phyloP scores from a whole-genome alignment of 805 yeast genomes.

The Wickerhamomyces silvicola region DNA sequence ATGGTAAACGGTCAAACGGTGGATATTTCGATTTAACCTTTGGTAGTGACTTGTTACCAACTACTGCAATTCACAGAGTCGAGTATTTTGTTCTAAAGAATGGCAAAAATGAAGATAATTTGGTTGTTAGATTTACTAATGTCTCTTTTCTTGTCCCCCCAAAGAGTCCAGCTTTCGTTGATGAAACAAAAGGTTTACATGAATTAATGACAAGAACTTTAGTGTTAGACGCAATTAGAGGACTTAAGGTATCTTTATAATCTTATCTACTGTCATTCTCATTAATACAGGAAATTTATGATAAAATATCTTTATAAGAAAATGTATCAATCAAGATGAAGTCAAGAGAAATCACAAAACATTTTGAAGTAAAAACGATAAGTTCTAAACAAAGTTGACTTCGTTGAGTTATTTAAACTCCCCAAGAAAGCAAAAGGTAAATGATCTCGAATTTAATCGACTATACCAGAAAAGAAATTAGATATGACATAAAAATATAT shows the following conservation, averaged over 20 bases:
- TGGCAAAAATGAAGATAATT: slow-evolving; percentile 5
- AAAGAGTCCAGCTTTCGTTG: slow-evolving; percentile 7
- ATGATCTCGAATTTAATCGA: too few relatives aligned
- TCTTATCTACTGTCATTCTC: too few relatives aligned
- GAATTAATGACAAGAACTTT: slow-evolving; percentile 23
- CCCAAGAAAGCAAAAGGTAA: too few relatives aligned
- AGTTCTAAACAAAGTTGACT: too few relatives aligned
- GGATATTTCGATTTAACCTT: slow-evolving; percentile 16
- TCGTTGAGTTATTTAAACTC: too few relatives aligned
- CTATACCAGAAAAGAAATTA: too few relatives aligned
- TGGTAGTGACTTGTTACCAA: slow-evolving; percentile 12
- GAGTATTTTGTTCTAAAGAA: slow-evolving; percentile 15
- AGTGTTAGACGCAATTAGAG: slow-evolving; percentile 18
- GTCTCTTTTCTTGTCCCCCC: slow-evolving; percentile 4
- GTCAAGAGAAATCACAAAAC: too few relatives aligned
- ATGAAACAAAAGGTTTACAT: slow-evolving; percentile 18
- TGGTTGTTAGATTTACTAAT: slow-evolving; percentile 19
- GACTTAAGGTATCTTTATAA: slow-evolving; percentile 2
- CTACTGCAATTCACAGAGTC: slow-evolving; percentile 13
- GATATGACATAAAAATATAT: too few relatives aligned
- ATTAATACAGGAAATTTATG: not conserved
- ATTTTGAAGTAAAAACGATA: too few relatives aligned
- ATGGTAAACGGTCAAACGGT: slow-evolving; percentile 15
- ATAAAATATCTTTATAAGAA: not conserved
- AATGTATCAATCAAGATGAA: too few relatives aligned